phyloP scores from a whole-genome alignment of 805 yeast genomes.

The Yarrowia sp. region DNA sequence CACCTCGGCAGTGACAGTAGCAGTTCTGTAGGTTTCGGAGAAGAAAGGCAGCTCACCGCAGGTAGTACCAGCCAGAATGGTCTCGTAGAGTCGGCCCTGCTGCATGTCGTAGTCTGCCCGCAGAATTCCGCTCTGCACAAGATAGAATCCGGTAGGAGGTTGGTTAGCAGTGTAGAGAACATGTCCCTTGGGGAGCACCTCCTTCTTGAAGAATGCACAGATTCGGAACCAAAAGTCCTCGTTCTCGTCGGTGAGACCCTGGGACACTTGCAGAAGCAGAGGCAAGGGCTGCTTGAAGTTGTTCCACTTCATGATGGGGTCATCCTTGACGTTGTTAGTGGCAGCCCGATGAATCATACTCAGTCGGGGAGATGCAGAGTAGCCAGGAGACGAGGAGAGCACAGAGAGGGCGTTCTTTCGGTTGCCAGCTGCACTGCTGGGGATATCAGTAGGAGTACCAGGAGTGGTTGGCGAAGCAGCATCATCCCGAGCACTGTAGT shows the following conservation, averaged over 20 bases:
- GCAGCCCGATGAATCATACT: conserved; percentile 49
- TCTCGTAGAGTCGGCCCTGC: conserved; percentile 55
- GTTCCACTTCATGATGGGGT: conserved; percentile 46
- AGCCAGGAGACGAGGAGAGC: conserved; percentile 37
- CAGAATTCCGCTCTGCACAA: conserved; percentile 64
- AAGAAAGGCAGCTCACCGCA: conserved; percentile 67
- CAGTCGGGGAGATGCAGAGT: conserved; percentile 47
- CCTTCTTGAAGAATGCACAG: conserved; percentile 63
- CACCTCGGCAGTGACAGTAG: conserved; percentile 62
- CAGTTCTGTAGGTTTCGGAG: conserved; percentile 53
- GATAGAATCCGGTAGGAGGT: conserved; percentile 63
- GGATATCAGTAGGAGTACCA: conserved; percentile 1
- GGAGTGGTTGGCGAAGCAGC: conserved; percentile 23
- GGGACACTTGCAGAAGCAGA: conserved; percentile 63
- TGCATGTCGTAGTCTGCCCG: conserved; percentile 61
- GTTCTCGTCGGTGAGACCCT: conserved; percentile 60
- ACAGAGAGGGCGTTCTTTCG: conserved; percentile 2
- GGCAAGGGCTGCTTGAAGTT: conserved; percentile 64
- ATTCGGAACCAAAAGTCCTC: conserved; percentile 69
- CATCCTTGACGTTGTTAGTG: conserved; percentile 48
- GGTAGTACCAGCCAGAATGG: conserved; percentile 73
- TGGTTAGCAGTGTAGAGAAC: conserved; percentile 55
- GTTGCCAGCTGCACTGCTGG: conserved; percentile 14
- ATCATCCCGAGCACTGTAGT: conserved; percentile 54
- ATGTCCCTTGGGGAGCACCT: conserved; percentile 56